A percentile compares a stretch with the other conserved stretches of the same genome.
phyloP scores from a whole-genome alignment of 2,329 filamentous ascomycete genomes.

The Fusarium sp. region DNA sequence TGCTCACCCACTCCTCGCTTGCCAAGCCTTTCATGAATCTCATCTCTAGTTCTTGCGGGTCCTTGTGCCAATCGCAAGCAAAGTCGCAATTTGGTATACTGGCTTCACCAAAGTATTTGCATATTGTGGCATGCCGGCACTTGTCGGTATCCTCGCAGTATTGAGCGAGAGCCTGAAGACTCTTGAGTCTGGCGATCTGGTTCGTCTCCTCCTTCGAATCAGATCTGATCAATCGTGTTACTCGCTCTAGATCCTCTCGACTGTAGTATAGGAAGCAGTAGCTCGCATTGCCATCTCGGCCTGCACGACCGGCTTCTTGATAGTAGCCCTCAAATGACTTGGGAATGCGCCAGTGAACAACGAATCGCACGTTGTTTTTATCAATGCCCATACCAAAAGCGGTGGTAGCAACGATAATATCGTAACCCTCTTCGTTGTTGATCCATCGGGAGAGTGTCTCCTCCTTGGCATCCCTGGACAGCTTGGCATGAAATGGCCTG shows the following conservation, averaged over 20 bases:
- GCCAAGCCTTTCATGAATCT: constrained; percentile 70
- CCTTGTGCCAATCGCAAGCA: constrained; percentile 86
- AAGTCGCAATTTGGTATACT: constrained; percentile 74
- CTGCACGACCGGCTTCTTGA: constrained; percentile 93
- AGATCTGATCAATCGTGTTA: constrained; percentile 69
- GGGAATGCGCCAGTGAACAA: constrained; percentile 93
- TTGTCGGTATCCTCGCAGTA: constrained; percentile 84
- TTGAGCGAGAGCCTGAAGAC: constrained; percentile 76
- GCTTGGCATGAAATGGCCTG: constrained; percentile 79
- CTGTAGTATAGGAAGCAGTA: constrained; percentile 94
- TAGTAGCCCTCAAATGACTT: constrained; percentile 98
- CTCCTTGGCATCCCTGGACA: constrained; percentile 78
- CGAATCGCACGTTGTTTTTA: constrained; percentile 94
- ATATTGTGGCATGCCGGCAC: constrained; percentile 84
- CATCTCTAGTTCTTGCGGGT: constrained; percentile 69
- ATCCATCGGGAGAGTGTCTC: constrained; percentile 81
- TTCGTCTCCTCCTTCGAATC: constrained; percentile 58
- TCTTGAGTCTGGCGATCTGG: constrained; percentile 70
- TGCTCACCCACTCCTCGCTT: constrained; percentile 74
- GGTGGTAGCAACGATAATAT: constrained; percentile 94
- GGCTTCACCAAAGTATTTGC: constrained; percentile 82
- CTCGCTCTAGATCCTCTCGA: constrained; percentile 85
- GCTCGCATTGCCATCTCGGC: constrained; percentile 88
- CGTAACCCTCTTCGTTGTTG: constrained; percentile 80
- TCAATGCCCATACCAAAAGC: constrained; percentile 99